Percentiles rank a stretch among this genome's conserved stretches.
phyloP scores from a whole-genome alignment of 805 yeast species.

The Diddensiella caesifluorescens region DNA sequence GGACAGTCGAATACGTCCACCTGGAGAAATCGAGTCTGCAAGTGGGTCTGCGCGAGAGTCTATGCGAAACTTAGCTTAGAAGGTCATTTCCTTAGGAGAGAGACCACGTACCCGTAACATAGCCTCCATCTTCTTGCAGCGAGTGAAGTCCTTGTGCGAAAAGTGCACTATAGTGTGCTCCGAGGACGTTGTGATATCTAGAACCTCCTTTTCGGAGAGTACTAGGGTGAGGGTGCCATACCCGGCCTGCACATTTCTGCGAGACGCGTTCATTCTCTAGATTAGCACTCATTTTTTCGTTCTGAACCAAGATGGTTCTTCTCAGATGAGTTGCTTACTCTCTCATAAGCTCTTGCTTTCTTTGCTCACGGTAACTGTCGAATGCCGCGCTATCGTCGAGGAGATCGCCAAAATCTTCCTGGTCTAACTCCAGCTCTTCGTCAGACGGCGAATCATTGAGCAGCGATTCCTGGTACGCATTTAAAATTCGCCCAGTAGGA shows the following conservation, averaged over 20 bases:
- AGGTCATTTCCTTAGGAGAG: neutral
- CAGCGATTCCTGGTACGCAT: neutral
- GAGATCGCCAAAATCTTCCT: constrained; percentile 25
- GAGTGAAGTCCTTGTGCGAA: constrained; percentile 52
- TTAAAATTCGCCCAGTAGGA: neutral
- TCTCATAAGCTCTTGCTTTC: constrained; percentile 53
- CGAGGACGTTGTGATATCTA: constrained; percentile 44
- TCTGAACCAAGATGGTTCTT: neutral
- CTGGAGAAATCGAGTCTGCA: constrained; percentile 41
- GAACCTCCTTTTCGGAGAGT: constrained; percentile 50
- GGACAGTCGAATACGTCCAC: constrained; percentile 65
- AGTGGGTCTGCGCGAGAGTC: constrained; percentile 52
- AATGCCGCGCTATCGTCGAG: constrained; percentile 44
- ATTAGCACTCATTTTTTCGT: constrained; percentile 28
- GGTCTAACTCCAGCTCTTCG: constrained; percentile 19
- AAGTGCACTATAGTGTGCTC: constrained; percentile 54
- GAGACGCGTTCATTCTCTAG: constrained; percentile 30
- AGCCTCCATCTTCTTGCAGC: constrained; percentile 56
- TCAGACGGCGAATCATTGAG: neutral
- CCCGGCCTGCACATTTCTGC: constrained; percentile 36
- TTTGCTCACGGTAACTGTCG: constrained; percentile 52
- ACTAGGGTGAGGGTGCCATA: constrained; percentile 42
- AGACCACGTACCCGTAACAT: constrained; percentile 27
- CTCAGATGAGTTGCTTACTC: constrained; percentile 26
- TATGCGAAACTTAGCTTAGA: too few species aligned